phyloP scores from a whole-genome alignment of 2,329 filamentous ascomycete species.

The Leptographium galeiforme region DNA sequence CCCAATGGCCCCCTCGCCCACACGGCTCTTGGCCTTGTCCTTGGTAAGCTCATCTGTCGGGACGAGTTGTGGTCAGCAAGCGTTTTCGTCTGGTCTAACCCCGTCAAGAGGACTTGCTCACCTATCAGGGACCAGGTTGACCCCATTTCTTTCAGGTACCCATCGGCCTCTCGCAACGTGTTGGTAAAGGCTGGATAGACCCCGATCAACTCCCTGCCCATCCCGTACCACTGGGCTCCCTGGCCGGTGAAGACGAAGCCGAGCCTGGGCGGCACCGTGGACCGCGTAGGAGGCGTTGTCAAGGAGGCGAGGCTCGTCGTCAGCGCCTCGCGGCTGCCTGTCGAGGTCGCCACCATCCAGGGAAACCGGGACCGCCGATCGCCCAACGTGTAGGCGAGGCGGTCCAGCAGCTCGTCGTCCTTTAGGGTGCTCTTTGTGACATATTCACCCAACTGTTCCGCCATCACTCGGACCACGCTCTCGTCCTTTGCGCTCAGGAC shows the following conservation, averaged over 20 bases:
- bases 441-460: conserved; percentile 1
- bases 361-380: conserved; percentile 6
- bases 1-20: conserved; percentile 24
- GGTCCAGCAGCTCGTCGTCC: neutral
- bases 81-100: too few relatives aligned
- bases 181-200: neutral
- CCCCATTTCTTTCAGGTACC: conserved; percentile 16
- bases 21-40: conserved; percentile 19
- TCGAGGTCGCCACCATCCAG: conserved; percentile 1
- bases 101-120: too few relatives aligned
- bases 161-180: neutral
- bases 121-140: neutral
- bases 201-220: conserved; percentile 18
- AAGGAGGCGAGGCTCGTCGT: neutral
- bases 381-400: conserved; percentile 20
- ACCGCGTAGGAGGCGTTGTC: too few relatives aligned
- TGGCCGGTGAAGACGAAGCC: conserved; percentile 17
- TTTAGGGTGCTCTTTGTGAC: neutral
- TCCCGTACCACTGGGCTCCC: conserved; percentile 16
- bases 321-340: neutral
- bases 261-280: neutral
- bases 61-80: neutral
- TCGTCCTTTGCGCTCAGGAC: conserved; percentile 13
- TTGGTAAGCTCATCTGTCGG: conserved; percentile 14
- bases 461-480: conserved; percentile 1